phyloP scores from a whole-genome alignment of 306 rosid species.

The Argentina anserina region DNA sequence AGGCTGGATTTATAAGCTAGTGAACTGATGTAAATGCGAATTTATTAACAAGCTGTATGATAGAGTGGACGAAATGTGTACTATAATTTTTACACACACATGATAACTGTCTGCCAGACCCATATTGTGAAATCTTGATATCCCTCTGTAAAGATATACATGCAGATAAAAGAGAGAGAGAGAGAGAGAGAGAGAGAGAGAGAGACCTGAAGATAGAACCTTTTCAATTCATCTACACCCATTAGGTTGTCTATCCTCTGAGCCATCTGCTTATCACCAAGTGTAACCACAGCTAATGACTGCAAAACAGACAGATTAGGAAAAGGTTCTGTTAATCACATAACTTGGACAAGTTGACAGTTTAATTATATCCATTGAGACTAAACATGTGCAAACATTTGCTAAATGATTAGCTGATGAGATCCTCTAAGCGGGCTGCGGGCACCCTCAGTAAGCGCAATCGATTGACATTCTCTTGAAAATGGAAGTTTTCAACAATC shows the following conservation, averaged over 20 bases:
- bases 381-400: background rate
- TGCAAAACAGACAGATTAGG: conserved; percentile 35
- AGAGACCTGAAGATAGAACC: conserved; percentile 92
- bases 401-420: background rate
- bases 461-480: background rate
- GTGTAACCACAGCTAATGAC: conserved; percentile 89
- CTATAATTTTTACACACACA: background rate
- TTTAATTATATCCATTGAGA: background rate
- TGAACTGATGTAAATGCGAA: background rate
- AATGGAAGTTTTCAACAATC: background rate
- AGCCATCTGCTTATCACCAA: conserved; percentile 95
- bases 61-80: background rate
- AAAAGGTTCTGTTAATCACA: background rate
- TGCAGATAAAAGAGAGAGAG: conserved; percentile 13
- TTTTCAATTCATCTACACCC: conserved; percentile 77
- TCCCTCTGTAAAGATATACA: background rate
- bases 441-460: background rate
- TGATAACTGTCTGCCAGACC: background rate
- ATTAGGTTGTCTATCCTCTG: conserved; percentile 85
- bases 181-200: conserved; percentile 9
- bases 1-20: background rate
- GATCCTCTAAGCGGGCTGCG: background rate
- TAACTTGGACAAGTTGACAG: conserved; percentile 17
- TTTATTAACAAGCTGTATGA: background rate
- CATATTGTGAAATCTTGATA: conserved; percentile 14